Evolutionary conservation across 148 eudicot genomes (phyloP).

Genomic region (Tetragonia tetragonoides): DNA sequence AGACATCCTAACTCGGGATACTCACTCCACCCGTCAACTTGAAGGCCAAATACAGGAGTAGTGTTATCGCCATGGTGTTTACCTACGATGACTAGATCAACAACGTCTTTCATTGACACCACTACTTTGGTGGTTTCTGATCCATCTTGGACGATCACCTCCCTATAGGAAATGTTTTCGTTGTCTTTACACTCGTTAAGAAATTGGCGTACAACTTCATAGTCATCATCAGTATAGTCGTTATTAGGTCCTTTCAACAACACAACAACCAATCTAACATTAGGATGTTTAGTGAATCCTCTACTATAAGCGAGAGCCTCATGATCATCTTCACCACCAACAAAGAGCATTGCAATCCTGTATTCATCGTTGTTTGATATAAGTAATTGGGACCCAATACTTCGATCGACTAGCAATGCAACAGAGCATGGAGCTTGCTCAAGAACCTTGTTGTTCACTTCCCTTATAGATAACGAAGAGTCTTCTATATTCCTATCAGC

Average conservation of each 20-base stretch:
- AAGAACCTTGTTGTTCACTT: conserved; percentile 37
- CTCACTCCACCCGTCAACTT: conserved; percentile 17
- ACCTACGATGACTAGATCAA: conserved; percentile 25
- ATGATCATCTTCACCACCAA: conserved; percentile 42
- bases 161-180: conserved; percentile 9
- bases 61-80: conserved; percentile 16
- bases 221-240: neutral
- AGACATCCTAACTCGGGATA: conserved; percentile 26
- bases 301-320: conserved; percentile 37
- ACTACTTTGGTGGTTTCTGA: conserved; percentile 17
- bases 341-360: conserved; percentile 31
- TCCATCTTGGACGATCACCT: conserved; percentile 21
- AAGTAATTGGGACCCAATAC: conserved; percentile 12
- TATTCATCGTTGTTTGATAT: neutral
- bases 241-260: conserved; percentile 16
- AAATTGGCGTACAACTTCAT: conserved; percentile 20
- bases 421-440: conserved; percentile 50
- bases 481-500: conserved; percentile 14
- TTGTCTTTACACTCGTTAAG: neutral
- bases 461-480: conserved; percentile 9
- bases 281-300: conserved; percentile 31
- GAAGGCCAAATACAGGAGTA: conserved; percentile 20
- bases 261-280: conserved; percentile 18
- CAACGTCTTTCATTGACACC: conserved; percentile 5
- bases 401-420: conserved; percentile 43